Evolutionary conservation across 129 eudicot species (phyloP).

Genomic region (Flaveria robusta): DNA sequence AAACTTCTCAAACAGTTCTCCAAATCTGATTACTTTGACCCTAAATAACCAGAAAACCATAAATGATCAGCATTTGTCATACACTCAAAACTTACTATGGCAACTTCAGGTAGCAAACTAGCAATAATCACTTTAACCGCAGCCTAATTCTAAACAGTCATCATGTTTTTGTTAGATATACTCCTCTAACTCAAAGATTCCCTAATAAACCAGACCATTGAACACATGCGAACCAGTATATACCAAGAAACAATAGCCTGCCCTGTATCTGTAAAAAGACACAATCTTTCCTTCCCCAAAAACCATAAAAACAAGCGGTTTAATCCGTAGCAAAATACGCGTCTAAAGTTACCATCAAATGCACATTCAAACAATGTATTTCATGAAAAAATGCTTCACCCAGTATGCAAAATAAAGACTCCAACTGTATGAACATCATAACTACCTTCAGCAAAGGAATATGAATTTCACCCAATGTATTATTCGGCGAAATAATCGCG

Average conservation of each 20-base stretch:
- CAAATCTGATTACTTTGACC: background rate
- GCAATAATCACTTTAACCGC: background rate
- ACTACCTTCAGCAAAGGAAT: slow-evolving; percentile 93
- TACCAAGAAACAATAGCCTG: slow-evolving; percentile 11
- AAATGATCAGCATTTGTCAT: too few relatives aligned
- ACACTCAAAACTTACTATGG: too few relatives aligned
- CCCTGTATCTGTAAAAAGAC: slow-evolving; percentile 2
- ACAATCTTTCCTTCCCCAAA: slow-evolving; percentile 2
- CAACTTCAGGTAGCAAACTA: background rate
- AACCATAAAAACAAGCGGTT: too few relatives aligned
- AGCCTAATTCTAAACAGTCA: background rate
- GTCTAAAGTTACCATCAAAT: background rate
- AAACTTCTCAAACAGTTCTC: background rate
- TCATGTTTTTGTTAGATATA: background rate
- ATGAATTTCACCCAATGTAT: slow-evolving; percentile 76
- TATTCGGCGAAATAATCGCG: slow-evolving; percentile 81
- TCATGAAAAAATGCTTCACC: background rate
- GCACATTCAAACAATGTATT: slow-evolving; percentile 4
- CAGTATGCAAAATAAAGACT: background rate
- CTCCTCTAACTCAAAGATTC: slow-evolving; percentile 6
- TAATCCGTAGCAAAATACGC: too few relatives aligned
- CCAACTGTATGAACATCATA: background rate
- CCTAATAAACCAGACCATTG: background rate
- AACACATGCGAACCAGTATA: background rate
- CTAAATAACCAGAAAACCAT: background rate